phyloP scores from a whole-genome alignment of 1,139 yeast genomes.

The Saccharomyces hybrid region DNA sequence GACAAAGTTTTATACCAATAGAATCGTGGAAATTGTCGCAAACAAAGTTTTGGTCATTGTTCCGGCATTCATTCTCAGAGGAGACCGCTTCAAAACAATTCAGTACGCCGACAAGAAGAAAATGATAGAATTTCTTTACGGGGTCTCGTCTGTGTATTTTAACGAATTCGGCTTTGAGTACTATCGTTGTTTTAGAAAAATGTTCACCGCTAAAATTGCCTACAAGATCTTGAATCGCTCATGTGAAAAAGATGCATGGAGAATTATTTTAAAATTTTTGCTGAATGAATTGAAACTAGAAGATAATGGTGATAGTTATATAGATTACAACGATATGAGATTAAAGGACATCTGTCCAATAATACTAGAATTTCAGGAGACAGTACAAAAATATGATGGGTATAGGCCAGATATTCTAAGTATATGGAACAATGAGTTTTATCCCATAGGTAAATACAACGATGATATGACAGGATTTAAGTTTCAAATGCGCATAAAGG shows the following conservation, averaged over 20 bases:
- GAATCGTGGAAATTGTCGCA: conserved; percentile 24
- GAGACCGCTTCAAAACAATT: conserved; percentile 13
- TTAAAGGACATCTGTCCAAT: not conserved
- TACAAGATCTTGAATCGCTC: conserved; percentile 24
- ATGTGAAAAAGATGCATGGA: conserved; percentile 22
- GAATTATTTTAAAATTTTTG: conserved; percentile 21
- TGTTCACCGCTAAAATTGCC: conserved; percentile 26
- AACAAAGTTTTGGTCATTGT: conserved; percentile 21
- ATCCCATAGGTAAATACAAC: conserved; percentile 15
- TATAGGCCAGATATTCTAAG: conserved; percentile 11
- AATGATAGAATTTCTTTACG: conserved; percentile 19
- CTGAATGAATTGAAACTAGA: conserved; percentile 13
- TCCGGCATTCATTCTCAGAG: conserved; percentile 23
- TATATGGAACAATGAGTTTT: conserved; percentile 15
- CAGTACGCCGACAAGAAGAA: conserved; percentile 10
- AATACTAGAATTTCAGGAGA: not conserved
- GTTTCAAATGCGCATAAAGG: not conserved
- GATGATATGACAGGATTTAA: not conserved
- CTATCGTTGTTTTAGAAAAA: conserved; percentile 26
- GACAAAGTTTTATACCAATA: conserved; percentile 23
- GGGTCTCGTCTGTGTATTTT: conserved; percentile 25
- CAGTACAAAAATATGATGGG: conserved; percentile 3
- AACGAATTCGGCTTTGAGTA: conserved; percentile 27
- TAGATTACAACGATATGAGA: conserved; percentile 3
- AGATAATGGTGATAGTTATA: conserved; percentile 1